Evolutionary conservation across 2,329 filamentous ascomycete genomes (phyloP), one percentile per base, ranked within the genome.

Genomic region (Penicillium freii): DNA sequence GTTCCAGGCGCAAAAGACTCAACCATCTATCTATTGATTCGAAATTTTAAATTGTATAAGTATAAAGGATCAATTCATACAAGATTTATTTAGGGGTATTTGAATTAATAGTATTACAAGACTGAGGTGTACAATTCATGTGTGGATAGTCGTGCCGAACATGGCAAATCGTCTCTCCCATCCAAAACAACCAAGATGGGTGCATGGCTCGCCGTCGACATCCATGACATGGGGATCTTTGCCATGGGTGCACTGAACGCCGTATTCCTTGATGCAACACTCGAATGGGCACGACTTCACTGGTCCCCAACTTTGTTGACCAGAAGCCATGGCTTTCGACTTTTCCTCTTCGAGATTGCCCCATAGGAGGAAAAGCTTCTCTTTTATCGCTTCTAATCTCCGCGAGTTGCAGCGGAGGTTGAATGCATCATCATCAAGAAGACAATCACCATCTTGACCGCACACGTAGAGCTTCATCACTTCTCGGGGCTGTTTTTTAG

Each of bases 351-450:
- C 87, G 1, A 97, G 78, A 59, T 96, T 84, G 1, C 93, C 93
- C 92, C 93, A 97, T 1, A 97, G 79, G 36, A 85, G 77, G 69
- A 88, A 93, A 54, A 97, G 78, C 64, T 83, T 87, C 64, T 95
- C 84, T 50, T 84, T 82, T 5, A 97, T 75, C 7, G 71, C 61
- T 3, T 66, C 70, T 1, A 94, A 75, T 1, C 75, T 67, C 0
- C 71, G 51, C 2, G 73, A 65, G 44, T 88, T 76, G n/a, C 73
- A 69, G 21, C 80, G 81, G 34, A 96, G 80, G 71, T 85, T 75
- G 7, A 71, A 71, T 42, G 87, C 81, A 63, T 83, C 75, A 55
- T 85, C 70, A 39, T 79, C 73, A 10, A 89, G 73, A 15, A 90
- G 73, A 66, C 76, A 80, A 61, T 84, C 81, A 1, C 81, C 87